Evolutionary conservation across 2,329 filamentous ascomycete species (phyloP).

Genomic region (Fusarium palustre): DNA sequence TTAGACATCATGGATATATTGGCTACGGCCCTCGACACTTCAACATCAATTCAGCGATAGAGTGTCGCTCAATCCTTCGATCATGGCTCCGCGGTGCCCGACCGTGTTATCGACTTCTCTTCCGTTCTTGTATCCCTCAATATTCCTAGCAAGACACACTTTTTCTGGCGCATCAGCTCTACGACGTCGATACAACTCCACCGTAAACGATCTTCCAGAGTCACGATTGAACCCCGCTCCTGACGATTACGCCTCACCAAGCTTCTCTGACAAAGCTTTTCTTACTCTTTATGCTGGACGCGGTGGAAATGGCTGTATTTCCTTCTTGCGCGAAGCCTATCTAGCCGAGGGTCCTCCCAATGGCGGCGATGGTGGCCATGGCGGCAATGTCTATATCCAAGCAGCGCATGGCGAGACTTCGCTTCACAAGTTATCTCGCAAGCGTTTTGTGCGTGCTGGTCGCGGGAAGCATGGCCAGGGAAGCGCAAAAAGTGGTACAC

Average conservation of each 20-base stretch:
- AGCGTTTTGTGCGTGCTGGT: slow-evolving; percentile 78
- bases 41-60: slow-evolving; percentile 3
- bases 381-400: slow-evolving; percentile 94
- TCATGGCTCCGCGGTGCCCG: slow-evolving; percentile 49
- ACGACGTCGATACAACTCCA: slow-evolving; percentile 44
- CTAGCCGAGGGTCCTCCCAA: slow-evolving; percentile 90
- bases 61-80: slow-evolving; percentile 12
- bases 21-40: slow-evolving; percentile 4
- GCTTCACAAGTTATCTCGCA: slow-evolving; percentile 87
- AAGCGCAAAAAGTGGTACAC: slow-evolving; percentile 76
- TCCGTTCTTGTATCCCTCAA: slow-evolving; percentile 63
- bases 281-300: slow-evolving; percentile 81
- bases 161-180: slow-evolving; percentile 21
- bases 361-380: slow-evolving; percentile 91
- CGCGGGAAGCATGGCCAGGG: slow-evolving; percentile 84
- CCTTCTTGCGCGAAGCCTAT: slow-evolving; percentile 92
- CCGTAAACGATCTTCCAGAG: slow-evolving; percentile 55
- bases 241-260: slow-evolving; percentile 83
- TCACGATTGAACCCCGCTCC: slow-evolving; percentile 83
- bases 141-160: slow-evolving; percentile 49
- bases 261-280: slow-evolving; percentile 88
- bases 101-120: slow-evolving; percentile 43
- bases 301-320: slow-evolving; percentile 93
- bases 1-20: slow-evolving; percentile 13
- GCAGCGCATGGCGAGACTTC: slow-evolving; percentile 92